Evolutionary conservation across 768 basidiomycete species (phyloP), one percentile per base, ranked within the genome.

Genomic region (Leccinum imitatum): DNA sequence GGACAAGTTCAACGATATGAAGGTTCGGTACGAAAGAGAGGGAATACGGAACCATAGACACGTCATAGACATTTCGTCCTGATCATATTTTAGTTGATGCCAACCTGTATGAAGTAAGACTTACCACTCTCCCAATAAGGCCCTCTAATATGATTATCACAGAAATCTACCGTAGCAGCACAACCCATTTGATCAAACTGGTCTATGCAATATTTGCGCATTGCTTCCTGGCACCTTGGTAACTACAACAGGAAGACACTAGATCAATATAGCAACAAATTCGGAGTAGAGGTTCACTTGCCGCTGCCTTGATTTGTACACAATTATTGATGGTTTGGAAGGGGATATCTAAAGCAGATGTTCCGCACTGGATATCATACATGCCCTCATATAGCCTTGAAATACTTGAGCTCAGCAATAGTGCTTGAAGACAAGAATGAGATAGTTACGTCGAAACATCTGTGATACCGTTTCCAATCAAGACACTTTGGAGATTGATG

Each of bases 401-500:
- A 14, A 51, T 21, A 56, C 27, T 46, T 25, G 19, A 47, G 47
- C 37, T 54, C 52, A 53, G 17, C 33, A 31, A 13, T 37, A 14
- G 15, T n/a, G 6, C 6, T 27, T 19, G 23, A 56, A 39, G 30
- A 23, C 25, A 57, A 50, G 41, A 44, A 69, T 11, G n/a, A 27
- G 19, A 31, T 53, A 67, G 69, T 72, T 76, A 83, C 71, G 77
- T 81, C 7, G 75, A 77, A 39, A 79, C 74, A 63, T 87, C 86
- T 2, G 84, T 87, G 61, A 83, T 77, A 17, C 88, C 87, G 63
- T 89, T 89, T 4, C 87, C 90, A 58, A 93, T 91, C 70, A 92
- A 76, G n/a, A 90, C 79, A 59, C 84, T 87, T 57, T 82, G 75
- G 5, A 93, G 76, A 69, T 92, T 91, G 63, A 93, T 77, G 3